These are phyloP conservation scores for Berberis thunbergii DNA, from an alignment of 164 flowering plant genomes.

Conservation along the genomic window DNA sequence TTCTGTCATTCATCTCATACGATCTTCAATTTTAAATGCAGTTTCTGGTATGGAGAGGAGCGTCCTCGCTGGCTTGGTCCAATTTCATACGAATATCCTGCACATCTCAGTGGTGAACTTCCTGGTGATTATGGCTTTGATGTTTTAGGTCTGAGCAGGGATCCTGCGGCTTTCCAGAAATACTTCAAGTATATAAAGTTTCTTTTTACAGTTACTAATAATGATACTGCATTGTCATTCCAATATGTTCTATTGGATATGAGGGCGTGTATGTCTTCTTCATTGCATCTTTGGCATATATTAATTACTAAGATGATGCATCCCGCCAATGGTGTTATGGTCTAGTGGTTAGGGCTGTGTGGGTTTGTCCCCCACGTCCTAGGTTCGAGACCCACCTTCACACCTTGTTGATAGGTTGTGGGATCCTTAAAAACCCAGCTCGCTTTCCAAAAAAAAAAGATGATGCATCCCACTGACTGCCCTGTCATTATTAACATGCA, in stretches of 20 bases:
- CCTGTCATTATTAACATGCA: too few species aligned
- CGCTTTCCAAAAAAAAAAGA: too few species aligned
- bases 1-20: neutral
- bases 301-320: too few species aligned
- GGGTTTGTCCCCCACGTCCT: too few species aligned
- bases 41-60: conserved; percentile 86
- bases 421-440: too few species aligned
- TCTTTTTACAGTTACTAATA: neutral
- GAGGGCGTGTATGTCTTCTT: too few species aligned
- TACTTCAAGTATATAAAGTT: conserved; percentile 58
- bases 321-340: too few species aligned
- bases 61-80: conserved; percentile 99
- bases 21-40: conserved; percentile 16
- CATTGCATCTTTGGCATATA: too few species aligned
- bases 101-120: conserved; percentile 72
- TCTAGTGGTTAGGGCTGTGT: too few species aligned
- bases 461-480: too few species aligned
- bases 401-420: too few species aligned
- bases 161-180: conserved; percentile 59
- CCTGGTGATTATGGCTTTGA: conserved; percentile 99
- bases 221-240: neutral
- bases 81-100: conserved; percentile 72
- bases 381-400: too few species aligned
- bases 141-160: conserved; percentile 67
- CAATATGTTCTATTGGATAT: neutral